phyloP scores from a whole-genome alignment of 768 basidiomycete genomes.

The Sarcomyxa edulis region DNA sequence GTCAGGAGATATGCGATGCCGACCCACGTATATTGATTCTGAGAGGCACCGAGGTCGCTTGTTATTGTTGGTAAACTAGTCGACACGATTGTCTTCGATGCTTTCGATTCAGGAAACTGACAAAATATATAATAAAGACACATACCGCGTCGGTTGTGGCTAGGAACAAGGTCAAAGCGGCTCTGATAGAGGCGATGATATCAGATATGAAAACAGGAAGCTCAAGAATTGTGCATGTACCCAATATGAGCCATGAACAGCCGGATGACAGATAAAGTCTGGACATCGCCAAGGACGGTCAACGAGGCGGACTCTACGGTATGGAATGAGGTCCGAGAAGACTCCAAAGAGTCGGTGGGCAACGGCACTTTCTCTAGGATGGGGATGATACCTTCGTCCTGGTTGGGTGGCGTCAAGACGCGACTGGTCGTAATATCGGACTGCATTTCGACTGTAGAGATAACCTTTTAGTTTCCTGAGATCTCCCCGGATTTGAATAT shows the following conservation, averaged over 20 bases:
- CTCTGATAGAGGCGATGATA: conserved; percentile 35
- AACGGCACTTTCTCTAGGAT: too few species aligned
- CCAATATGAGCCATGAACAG: conserved; percentile 66
- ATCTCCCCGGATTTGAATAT: too few species aligned
- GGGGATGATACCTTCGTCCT: too few species aligned
- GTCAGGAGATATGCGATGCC: conserved; percentile 82
- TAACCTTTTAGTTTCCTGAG: too few species aligned
- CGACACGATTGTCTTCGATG: conserved; percentile 61
- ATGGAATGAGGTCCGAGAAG: conserved; percentile 19
- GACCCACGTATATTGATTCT: conserved; percentile 81
- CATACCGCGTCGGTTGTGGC: conserved; percentile 83
- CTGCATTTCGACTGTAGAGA: too few species aligned
- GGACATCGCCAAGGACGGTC: conserved; percentile 20
- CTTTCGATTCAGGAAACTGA: not conserved
- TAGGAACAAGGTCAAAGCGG: conserved; percentile 75
- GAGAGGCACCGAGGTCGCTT: conserved; percentile 59
- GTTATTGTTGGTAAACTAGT: conserved; percentile 81
- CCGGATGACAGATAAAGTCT: conserved; percentile 45
- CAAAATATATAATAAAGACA: conserved; percentile 7
- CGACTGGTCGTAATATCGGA: too few species aligned
- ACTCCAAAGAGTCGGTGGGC: conserved; percentile 5
- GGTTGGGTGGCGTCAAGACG: too few species aligned
- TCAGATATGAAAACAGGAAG: conserved; percentile 2
- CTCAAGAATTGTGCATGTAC: conserved; percentile 32
- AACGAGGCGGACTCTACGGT: conserved; percentile 23